Base-by-base conservation (phyloP, 495 filamentous ascomycete genomes). In the Podospora sp. region DNA sequence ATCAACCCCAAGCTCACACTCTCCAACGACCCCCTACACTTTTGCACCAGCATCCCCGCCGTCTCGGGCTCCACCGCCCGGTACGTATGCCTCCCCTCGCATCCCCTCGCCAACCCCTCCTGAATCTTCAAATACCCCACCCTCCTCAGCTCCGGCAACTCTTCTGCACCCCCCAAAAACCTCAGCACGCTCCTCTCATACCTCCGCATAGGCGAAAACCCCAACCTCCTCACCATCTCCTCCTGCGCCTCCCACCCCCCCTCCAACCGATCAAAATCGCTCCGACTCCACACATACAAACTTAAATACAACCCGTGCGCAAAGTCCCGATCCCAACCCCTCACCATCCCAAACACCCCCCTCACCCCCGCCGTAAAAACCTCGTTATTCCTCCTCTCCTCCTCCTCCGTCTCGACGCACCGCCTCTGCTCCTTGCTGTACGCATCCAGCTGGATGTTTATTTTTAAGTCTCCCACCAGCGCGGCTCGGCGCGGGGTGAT, bases 341-440 rank as follows among this genome's bases (percentile, higher is more conserved):
- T 16, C 26, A 65, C 25, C 18, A 55, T 16, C 1, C 20, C 20
- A 24, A 65, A 65, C 8, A 65, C 3, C 18, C 16, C 46, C 24
- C 29, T 33, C 27, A 65, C 51, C 1, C 24, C 62, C 24, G 25
- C 29, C 3, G 62, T 65, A 52, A 57, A 65, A 1, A 57, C 62
- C n/a, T 57, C 51, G 51, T 29, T 57, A 51, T 65, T 65, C 25
- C 51, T 50, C 8, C 24, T 26, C 33, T 65, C 49, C 21, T 65
- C 62, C 14, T 27, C 51, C 26, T 14, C 2, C 16, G 50, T 64
- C n/a, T 64, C 62, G 18, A 40, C 51, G n/a, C 51, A n/a, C 16
- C 29, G 24, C 16, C 62, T 50, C 12, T 16, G 18, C 11, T 21
- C 62, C n/a, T 65, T 26, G 14, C 3, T n/a, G 20, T 55, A 55